These are phyloP conservation scores for Annulohypoxylon stygium DNA, from an alignment of 495 filamentous ascomycete genomes.

Conservation along the genomic window DNA sequence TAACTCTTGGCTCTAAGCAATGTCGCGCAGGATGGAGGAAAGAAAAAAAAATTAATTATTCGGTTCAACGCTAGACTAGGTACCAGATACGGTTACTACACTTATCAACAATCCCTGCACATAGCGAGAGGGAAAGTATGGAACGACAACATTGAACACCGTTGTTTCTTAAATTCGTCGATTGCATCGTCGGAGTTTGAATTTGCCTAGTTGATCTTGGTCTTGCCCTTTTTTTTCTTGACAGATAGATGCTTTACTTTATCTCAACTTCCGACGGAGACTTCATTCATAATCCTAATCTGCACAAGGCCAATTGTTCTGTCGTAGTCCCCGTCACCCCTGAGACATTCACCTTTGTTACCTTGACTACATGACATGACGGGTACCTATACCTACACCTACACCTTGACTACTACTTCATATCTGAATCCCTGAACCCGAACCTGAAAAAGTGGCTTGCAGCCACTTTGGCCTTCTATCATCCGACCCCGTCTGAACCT, in stretches of 20 bases:
- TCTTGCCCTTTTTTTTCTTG: constrained; percentile 4
- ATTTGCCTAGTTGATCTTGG: constrained; percentile 15
- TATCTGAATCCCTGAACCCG: constrained; percentile 20
- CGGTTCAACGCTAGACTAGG: constrained; percentile 29
- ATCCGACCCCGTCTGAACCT: constrained; percentile 17
- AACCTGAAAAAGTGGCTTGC: constrained; percentile 33
- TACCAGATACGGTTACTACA: constrained; percentile 42
- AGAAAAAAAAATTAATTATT: constrained; percentile 33
- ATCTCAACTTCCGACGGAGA: constrained; percentile 28
- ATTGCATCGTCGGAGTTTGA: constrained; percentile 20
- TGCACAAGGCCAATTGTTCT: constrained; percentile 35
- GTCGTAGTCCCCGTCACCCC: constrained; percentile 29
- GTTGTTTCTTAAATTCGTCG: constrained; percentile 41
- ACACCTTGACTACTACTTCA: background rate
- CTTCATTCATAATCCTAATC: constrained; percentile 16
- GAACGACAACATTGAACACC: constrained; percentile 45
- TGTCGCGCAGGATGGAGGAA: constrained; percentile 38
- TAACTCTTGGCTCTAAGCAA: constrained; percentile 41
- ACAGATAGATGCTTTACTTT: background rate
- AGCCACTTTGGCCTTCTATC: constrained; percentile 41
- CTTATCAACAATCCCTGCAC: constrained; percentile 41
- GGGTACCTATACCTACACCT: no score
- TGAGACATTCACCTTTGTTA: constrained; percentile 43
- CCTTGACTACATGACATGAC: constrained; percentile 7
- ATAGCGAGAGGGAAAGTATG: constrained; percentile 34